A percentile compares a stretch with the other conserved stretches of the same genome.
Evolutionary conservation across 805 yeast species (phyloP).

Genomic region (Metschnikowia cubensis): DNA sequence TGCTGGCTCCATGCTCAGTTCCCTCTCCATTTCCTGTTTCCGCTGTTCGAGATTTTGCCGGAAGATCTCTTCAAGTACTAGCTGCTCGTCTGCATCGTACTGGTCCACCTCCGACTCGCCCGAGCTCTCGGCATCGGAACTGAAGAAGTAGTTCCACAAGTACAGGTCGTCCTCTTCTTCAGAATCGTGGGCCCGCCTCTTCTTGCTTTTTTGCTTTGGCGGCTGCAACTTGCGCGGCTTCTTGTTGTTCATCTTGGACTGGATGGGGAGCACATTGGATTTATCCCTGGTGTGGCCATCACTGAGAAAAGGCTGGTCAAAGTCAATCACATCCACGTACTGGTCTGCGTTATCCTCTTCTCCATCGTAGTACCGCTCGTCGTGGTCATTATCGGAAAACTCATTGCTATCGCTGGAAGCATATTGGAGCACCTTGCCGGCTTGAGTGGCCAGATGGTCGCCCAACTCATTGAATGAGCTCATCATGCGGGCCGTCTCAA

Average conservation of each 20-base stretch:
- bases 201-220: constrained; percentile 10
- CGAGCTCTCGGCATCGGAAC: constrained; percentile 36
- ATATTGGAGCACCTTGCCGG: constrained; percentile 39
- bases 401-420: constrained; percentile 32
- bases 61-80: constrained; percentile 22
- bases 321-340: constrained; percentile 37
- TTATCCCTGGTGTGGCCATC: constrained; percentile 9
- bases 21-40: constrained; percentile 11
- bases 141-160: constrained; percentile 70
- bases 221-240: constrained; percentile 10
- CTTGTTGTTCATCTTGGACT: constrained; percentile 8
- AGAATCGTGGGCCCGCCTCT: constrained; percentile 24
- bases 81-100: constrained; percentile 21
- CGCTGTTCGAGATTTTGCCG: constrained; percentile 22
- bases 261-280: constrained; percentile 5
- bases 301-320: constrained; percentile 29
- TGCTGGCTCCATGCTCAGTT: constrained; percentile 14
- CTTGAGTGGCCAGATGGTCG: constrained; percentile 18
- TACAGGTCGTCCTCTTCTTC: constrained; percentile 65
- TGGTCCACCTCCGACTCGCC: constrained; percentile 21
- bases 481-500: constrained; percentile 15
- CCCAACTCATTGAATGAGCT: constrained; percentile 14
- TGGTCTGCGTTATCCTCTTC: constrained; percentile 39
- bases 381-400: constrained; percentile 21
- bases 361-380: constrained; percentile 13